Base-by-base conservation (phyloP, 2,329 filamentous ascomycete genomes). In the Fusarium compactum region DNA sequence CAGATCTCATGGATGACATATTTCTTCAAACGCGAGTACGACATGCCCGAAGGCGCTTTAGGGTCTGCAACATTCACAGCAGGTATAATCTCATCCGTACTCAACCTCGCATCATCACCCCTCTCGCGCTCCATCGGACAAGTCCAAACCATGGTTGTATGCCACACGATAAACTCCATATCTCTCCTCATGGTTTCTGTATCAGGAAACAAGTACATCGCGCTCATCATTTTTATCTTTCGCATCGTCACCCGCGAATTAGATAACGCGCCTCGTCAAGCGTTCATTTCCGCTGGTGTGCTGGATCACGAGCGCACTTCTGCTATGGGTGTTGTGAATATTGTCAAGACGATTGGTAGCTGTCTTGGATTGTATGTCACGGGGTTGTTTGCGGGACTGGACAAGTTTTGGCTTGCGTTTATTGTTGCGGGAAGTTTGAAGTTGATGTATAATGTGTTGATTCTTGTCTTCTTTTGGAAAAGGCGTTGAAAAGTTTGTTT, bases 1-100 rank as follows among this genome's bases (percentile, higher is more conserved):
- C 69, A 72, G 20, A 72, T 74, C n/a, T 74, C 71, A 1, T 74
- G 71, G 71, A 74, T 74, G 71, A 74, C 61, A 3, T 74, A 74
- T 8, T 74, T 74, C 43, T 72, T 74, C 53, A 74, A 68, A 12
- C 48, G 69, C 20, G 71, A 74, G 41, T 74, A 74, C 43, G 47
- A 74, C 16, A 72, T 74, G 46, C 54, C 71, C 3, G 71, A 70
- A 9, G 71, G 71, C 1, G 71, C 71, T 0, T 9, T 74, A 0
- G 71, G 71, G 0, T 70, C 69, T 2, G 71, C 71, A 4, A 74
- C 71, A 0, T 74, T 74, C 29, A 65, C 66, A 6, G 71, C 71
- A 2, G 71, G 71, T 5, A 74, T 74, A 1, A 70, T 74, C 41
- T 74, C 71, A 2, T 74, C 71, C 9, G 27, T 74, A 1, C 59